Evolutionary conservation across 2,329 filamentous ascomycete genomes (phyloP), one percentile per base, ranked within the genome.

Genomic region (Fusarium nisikadoi): DNA sequence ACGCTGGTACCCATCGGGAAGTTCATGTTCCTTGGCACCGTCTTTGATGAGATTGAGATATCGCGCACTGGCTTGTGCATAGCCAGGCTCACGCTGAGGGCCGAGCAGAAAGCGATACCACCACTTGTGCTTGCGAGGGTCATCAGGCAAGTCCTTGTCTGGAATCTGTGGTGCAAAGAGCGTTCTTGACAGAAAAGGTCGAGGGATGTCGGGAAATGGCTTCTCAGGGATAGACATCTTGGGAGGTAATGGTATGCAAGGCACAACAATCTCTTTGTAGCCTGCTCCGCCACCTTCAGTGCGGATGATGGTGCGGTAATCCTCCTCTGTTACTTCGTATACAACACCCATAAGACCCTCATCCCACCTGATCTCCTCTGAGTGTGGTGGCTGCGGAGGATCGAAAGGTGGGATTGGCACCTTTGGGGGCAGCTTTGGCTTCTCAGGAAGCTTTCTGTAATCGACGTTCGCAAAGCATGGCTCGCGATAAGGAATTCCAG

Each of bases 281-380:
- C 91, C 88, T 5, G 90, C 83, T 23, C 95, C 95, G 36, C 93
- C 95, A 56, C 95, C 95, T 80, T 99, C 96, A 9, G 95, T 98
- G 9, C 91, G 91, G 68, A 98, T 92, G 75, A 99, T 97, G 66
- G 89, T 92, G 11, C 91, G 88, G 79, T 93, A 99, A 83, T 99
- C 96, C 46, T 87, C 81, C 23, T 87, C 84, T 2, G 94, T 97
- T 35, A 98, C 94, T 83, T 98, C 95, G 83, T 99, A 99, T 8
- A 98, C 96, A 20, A 97, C 94, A 29, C 96, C 96, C 43, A 98
- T 89, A 5, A 99, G 87, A 8, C 94, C 93, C 77, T 94, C 95
- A 71, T 90, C 84, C 94, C 94, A 97, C 36, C 75, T 66, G 12
- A 72, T 69, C 20, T 62, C 36, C 25, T 74, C 70, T 2, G 72